A percentile compares a stretch with the other conserved stretches of the same genome.
Conservation (phyloP, 805 yeast species). For the Nakazawaea wickerhamii region DNA sequence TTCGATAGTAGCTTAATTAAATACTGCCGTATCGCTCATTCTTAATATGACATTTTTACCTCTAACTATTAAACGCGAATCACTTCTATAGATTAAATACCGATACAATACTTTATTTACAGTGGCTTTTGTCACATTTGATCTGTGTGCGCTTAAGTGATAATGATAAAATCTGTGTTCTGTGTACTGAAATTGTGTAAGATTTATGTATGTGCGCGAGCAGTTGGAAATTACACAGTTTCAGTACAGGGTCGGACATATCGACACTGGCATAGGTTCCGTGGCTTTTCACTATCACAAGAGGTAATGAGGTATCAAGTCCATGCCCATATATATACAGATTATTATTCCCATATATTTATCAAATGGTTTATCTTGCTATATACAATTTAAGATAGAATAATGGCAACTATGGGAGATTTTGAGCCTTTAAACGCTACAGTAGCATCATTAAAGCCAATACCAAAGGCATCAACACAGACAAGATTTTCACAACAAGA, state of each 20-base stretch:
- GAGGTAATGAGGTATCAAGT: background rate
- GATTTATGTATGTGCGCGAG: background rate
- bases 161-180: background rate
- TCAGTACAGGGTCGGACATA: conserved; percentile 11
- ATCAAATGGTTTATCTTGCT: background rate
- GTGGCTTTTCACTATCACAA: background rate
- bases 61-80: too few species aligned
- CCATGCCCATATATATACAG: background rate
- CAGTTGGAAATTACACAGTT: conserved; percentile 1
- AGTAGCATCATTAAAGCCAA: background rate
- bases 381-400: background rate
- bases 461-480: conserved; percentile 1
- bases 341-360: background rate
- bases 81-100: too few species aligned
- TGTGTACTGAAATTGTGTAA: conserved; percentile 6
- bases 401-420: background rate
- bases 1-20: too few species aligned
- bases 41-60: too few species aligned
- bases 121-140: too few species aligned
- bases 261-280: conserved; percentile 2
- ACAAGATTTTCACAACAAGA: conserved; percentile 31
- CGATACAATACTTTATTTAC: too few species aligned
- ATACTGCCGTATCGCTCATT: too few species aligned
- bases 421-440: background rate
- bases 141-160: background rate